Evolutionary conservation across 169 alveolate genomes (phyloP).

Genomic region (Cryptosporidium ubiquitum): DNA sequence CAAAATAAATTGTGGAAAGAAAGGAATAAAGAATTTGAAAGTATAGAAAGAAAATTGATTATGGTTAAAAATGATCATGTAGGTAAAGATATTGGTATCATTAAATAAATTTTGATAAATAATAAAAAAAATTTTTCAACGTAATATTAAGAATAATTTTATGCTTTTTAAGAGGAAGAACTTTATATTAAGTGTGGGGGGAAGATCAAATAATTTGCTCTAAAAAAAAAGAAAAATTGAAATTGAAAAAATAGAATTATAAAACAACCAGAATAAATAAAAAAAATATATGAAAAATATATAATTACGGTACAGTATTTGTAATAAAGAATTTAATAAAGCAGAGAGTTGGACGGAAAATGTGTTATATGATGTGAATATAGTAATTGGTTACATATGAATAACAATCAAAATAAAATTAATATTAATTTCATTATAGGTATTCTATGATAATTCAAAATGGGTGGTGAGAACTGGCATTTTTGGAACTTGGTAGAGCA

Average conservation of each 20-base stretch:
- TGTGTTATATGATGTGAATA: neutral
- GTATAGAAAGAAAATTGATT: no score
- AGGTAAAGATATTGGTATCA: neutral
- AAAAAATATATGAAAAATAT: neutral
- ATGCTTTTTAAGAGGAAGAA: constrained; percentile 14
- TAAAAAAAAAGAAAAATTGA: neutral
- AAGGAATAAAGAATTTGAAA: neutral
- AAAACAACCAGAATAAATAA: neutral
- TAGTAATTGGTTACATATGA: constrained; percentile 4
- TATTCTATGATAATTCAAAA: neutral
- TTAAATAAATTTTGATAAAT: no score
- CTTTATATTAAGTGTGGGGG: constrained; percentile 32
- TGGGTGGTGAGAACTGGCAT: neutral
- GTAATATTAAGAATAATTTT: no score
- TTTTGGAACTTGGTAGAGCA: constrained; percentile 29
- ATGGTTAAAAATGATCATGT: neutral
- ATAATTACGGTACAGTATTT: neutral
- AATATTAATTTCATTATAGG: neutral
- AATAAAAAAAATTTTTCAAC: no score
- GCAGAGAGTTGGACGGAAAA: neutral
- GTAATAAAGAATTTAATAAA: neutral
- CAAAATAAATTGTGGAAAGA: neutral
- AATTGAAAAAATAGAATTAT: neutral
- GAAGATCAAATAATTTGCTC: constrained; percentile 8
- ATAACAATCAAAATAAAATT: neutral